Evolutionary conservation across 2,329 filamentous ascomycete species (phyloP).

Genomic region (Trichoderma sp.): DNA sequence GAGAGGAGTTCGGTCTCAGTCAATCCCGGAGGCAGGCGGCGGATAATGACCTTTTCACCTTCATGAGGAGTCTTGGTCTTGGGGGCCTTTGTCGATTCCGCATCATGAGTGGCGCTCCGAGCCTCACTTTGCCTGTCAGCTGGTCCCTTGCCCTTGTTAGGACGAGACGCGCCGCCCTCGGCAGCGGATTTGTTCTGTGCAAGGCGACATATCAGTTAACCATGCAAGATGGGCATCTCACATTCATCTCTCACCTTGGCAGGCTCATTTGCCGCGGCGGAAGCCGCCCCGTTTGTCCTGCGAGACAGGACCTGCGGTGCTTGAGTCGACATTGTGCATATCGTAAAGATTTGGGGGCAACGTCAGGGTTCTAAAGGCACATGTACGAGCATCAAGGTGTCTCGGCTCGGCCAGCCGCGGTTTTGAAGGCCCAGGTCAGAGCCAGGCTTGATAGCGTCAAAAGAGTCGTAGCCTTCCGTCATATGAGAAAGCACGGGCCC

Average conservation of each 20-base stretch:
- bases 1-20: slow-evolving; percentile 75
- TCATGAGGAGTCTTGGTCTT: slow-evolving; percentile 40
- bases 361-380: neutral
- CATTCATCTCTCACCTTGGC: slow-evolving; percentile 34
- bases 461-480: slow-evolving; percentile 20
- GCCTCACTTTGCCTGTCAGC: slow-evolving; percentile 35
- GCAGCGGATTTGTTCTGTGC: slow-evolving; percentile 25
- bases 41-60: slow-evolving; percentile 81
- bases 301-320: slow-evolving; percentile 42
- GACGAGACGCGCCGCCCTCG: slow-evolving; percentile 29
- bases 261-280: slow-evolving; percentile 32
- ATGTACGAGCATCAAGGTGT: slow-evolving; percentile 6
- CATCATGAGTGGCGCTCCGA: slow-evolving; percentile 34
- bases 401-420: neutral
- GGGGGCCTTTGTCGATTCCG: slow-evolving; percentile 34
- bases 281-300: slow-evolving; percentile 39
- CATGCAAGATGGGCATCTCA: slow-evolving; percentile 6
- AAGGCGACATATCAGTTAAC: slow-evolving; percentile 18
- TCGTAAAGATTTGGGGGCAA: slow-evolving; percentile 25
- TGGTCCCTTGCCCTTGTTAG: slow-evolving; percentile 33
- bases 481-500: slow-evolving; percentile 18
- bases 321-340: slow-evolving; percentile 43
- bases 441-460: neutral
- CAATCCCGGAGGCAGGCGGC: slow-evolving; percentile 82
- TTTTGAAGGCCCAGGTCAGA: neutral